phyloP scores from a whole-genome alignment of 495 filamentous ascomycete species.

The Durotheca rogersii region DNA sequence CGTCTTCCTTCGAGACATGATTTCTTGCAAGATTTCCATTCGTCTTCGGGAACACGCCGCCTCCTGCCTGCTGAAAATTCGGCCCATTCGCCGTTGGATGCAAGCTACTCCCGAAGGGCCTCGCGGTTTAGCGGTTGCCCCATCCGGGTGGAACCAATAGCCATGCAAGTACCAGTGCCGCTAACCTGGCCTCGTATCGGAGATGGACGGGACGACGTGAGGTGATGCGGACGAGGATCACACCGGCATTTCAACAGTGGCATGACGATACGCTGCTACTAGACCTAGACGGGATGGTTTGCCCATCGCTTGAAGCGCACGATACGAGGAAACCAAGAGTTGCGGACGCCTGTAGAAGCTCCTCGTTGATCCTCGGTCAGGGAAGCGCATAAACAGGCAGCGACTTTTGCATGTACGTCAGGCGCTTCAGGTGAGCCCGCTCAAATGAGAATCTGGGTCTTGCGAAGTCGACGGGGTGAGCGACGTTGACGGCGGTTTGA shows the following conservation, averaged over 20 bases:
- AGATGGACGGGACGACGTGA: slow-evolving; percentile 31
- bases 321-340: slow-evolving; percentile 51
- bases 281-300: slow-evolving; percentile 48
- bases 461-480: background rate
- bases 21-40: slow-evolving; percentile 28
- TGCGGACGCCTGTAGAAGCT: slow-evolving; percentile 59
- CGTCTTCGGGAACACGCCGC: slow-evolving; percentile 26
- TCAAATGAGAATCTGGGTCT: too few species aligned
- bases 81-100: slow-evolving; percentile 46
- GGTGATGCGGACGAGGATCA: slow-evolving; percentile 28
- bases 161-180: slow-evolving; percentile 32
- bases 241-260: slow-evolving; percentile 38
- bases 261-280: slow-evolving; percentile 42
- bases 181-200: slow-evolving; percentile 29
- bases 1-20: slow-evolving; percentile 30
- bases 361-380: slow-evolving; percentile 59
- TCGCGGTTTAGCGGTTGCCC: slow-evolving; percentile 41
- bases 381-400: slow-evolving; percentile 53
- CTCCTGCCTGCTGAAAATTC: slow-evolving; percentile 38
- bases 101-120: slow-evolving; percentile 39
- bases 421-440: too few species aligned
- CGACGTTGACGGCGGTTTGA: slow-evolving; percentile 15
- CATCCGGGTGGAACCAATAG: slow-evolving; percentile 38
- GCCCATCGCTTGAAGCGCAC: slow-evolving; percentile 53
- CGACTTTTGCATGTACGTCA: too few species aligned